Conservation (phyloP, 2,329 filamentous ascomycete species). For the Penicillium sp. region DNA sequence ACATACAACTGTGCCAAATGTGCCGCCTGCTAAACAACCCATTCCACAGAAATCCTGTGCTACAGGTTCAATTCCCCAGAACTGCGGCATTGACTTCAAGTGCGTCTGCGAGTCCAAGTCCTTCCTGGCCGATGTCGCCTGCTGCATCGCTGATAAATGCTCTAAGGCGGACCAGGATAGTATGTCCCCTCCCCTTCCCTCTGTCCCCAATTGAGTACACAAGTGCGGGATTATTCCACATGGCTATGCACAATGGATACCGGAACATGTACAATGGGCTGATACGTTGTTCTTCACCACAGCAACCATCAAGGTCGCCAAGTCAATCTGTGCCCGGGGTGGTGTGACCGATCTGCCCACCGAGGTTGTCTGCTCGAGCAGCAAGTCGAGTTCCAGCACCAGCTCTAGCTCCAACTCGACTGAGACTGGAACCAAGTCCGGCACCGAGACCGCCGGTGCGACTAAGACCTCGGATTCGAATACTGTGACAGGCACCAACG, state of each 20-base stretch:
- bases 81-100: slow-evolving; percentile 43
- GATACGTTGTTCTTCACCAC: background rate
- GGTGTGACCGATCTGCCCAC: slow-evolving; percentile 38
- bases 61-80: slow-evolving; percentile 41
- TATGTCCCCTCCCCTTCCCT: slow-evolving; percentile 18
- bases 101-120: slow-evolving; percentile 50
- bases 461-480: slow-evolving; percentile 18
- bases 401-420: background rate
- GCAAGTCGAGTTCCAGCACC: background rate
- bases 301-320: slow-evolving; percentile 39
- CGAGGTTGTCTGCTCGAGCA: slow-evolving; percentile 28
- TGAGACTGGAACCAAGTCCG: slow-evolving; percentile 3
- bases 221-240: background rate
- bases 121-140: slow-evolving; percentile 51
- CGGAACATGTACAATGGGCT: background rate
- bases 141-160: slow-evolving; percentile 51
- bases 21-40: slow-evolving; percentile 4
- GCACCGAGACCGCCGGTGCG: slow-evolving; percentile 11
- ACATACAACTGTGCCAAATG: background rate
- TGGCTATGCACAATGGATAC: background rate
- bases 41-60: slow-evolving; percentile 38
- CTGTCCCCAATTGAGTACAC: background rate
- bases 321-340: slow-evolving; percentile 39
- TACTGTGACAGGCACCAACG: slow-evolving; percentile 11
- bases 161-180: slow-evolving; percentile 41